Conservation (phyloP, 768 basidiomycete species). For the Rhizopogon salebrosus region DNA sequence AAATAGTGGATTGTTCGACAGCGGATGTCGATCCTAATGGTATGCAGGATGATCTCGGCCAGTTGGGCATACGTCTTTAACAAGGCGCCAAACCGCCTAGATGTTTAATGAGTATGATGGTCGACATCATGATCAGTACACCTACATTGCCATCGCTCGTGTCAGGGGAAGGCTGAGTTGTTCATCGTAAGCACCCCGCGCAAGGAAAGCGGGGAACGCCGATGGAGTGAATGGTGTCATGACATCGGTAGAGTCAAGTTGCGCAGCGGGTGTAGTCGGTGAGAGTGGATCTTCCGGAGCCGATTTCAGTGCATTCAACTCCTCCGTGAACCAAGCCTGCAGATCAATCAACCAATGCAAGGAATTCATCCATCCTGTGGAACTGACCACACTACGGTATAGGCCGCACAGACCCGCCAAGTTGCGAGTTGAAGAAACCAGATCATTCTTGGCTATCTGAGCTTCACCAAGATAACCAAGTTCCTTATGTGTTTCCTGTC, state of each 20-base stretch:
- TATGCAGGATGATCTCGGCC: conserved; percentile 80
- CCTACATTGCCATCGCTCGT: conserved; percentile 84
- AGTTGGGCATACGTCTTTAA: conserved; percentile 89
- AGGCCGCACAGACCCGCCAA: conserved; percentile 72
- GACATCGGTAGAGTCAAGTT: conserved; percentile 43
- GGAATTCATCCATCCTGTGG: conserved; percentile 5
- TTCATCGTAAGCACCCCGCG: conserved; percentile 35
- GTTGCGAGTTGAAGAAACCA: conserved; percentile 68
- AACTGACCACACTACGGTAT: conserved; percentile 80
- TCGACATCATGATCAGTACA: conserved; percentile 6
- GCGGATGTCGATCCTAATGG: conserved; percentile 82
- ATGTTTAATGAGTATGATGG: conserved; percentile 5
- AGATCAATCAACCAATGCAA: conserved; percentile 2
- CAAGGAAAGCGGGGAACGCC: conserved; percentile 39
- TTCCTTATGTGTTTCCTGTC: conserved; percentile 80
- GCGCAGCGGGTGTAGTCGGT: conserved; percentile 41
- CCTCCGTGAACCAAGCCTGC: conserved; percentile 82
- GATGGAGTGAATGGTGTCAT: conserved; percentile 39
- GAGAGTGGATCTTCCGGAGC: conserved; percentile 45
- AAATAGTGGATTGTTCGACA: conserved; percentile 81
- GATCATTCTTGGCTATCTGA: conserved; percentile 52
- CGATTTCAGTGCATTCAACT: conserved; percentile 64
- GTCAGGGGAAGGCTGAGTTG: conserved; percentile 73
- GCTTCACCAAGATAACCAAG: conserved; percentile 55
- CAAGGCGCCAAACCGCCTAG: conserved; percentile 86